Conservation (phyloP, 169 alveolate genomes). For the Babesia bovis region DNA sequence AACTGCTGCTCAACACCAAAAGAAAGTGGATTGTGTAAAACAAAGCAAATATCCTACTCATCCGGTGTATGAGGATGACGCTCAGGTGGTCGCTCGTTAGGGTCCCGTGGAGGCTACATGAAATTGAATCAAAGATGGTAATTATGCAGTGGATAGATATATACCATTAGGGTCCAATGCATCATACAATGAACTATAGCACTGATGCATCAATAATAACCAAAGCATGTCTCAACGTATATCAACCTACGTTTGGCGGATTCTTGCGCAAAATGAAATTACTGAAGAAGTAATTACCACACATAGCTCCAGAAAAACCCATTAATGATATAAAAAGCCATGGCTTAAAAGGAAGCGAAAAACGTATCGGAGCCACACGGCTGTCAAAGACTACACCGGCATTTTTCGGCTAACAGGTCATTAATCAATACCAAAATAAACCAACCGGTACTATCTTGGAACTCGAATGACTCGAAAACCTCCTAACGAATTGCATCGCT, state of each 20-base stretch:
- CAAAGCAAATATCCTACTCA: conserved; percentile 9
- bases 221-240: too few relatives aligned
- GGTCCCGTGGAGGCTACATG: conserved; percentile 64
- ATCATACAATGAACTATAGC: too few relatives aligned
- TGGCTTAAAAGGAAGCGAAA: conserved; percentile 69
- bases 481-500: conserved; percentile 22
- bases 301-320: conserved; percentile 78
- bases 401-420: conserved; percentile 67
- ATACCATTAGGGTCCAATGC: too few relatives aligned
- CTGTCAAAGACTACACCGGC: conserved; percentile 79
- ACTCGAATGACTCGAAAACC: conserved; percentile 27
- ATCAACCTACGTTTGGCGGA: conserved; percentile 75
- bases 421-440: background rate
- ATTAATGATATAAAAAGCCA: conserved; percentile 69
- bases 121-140: background rate
- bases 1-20: too few relatives aligned
- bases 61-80: conserved; percentile 70
- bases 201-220: too few relatives aligned
- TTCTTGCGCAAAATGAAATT: conserved; percentile 69
- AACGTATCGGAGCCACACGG: conserved; percentile 65
- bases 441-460: conserved; percentile 37
- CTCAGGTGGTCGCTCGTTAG: conserved; percentile 61
- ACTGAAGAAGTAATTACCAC: conserved; percentile 73
- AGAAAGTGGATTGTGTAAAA: background rate
- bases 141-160: too few relatives aligned